Conservation (phyloP, 805 yeast genomes). For the Suhomyces sp. region DNA sequence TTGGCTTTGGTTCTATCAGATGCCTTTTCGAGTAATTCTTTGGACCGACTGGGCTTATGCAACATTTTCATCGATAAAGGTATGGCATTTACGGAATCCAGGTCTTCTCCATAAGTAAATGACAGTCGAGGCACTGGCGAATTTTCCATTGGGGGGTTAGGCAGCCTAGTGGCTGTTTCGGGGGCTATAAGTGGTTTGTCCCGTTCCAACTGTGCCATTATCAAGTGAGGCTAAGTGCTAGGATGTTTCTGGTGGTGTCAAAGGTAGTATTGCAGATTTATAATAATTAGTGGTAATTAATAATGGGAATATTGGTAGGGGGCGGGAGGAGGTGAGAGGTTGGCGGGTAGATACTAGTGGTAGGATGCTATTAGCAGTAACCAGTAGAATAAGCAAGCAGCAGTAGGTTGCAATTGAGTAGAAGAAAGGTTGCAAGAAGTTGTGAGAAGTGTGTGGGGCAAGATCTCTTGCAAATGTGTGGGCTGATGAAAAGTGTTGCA, state of each 20-base stretch:
- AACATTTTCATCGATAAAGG: conserved; percentile 35
- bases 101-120: conserved; percentile 8
- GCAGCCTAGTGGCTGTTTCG: not conserved
- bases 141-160: not conserved
- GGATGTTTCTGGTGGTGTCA: not conserved
- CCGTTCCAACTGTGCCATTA: not conserved
- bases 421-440: not conserved
- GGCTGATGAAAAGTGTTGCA: not conserved
- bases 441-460: not conserved
- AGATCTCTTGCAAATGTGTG: not conserved
- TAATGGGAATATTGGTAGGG: not conserved
- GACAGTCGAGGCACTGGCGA: conserved; percentile 1
- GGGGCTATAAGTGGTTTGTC: not conserved
- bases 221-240: not conserved
- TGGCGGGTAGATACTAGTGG: not conserved
- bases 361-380: not conserved
- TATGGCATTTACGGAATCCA: conserved; percentile 6
- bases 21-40: conserved; percentile 28
- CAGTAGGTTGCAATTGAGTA: not conserved
- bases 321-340: not conserved
- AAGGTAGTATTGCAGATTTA: not conserved
- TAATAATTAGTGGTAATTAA: not conserved
- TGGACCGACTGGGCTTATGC: conserved; percentile 38
- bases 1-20: conserved; percentile 28
- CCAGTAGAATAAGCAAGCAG: not conserved